Base-by-base conservation (phyloP, 2,329 filamentous ascomycete genomes). In the Elsinoe arachidis region DNA sequence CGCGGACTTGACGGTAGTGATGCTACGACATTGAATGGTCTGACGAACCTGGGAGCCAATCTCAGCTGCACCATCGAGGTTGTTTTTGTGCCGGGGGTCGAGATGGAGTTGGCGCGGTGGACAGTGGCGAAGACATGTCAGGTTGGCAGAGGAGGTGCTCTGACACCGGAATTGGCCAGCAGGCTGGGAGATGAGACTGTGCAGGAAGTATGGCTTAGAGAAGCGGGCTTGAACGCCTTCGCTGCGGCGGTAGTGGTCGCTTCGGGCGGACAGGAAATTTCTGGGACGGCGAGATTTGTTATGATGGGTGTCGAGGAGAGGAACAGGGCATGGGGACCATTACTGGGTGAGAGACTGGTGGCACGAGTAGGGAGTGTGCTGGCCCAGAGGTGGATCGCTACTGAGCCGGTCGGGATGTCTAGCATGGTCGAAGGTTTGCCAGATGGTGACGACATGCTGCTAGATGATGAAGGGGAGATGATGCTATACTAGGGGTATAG, bases 131-230 rank as follows among this genome's bases (percentile, higher is more conserved):
- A 77, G 0, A 77, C 86, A 44, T 55, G 60, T 10, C 54, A 57
- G 14, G 41, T 59, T 35, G 15, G 49, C 7, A 39, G 57, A 9
- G 63, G 61, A 35, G 65, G 68, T 19, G 63, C 65, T 37, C 33
- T 38, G 15, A 3, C 34, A 17, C 11, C 23, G 10, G 30, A 70
- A 70, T 66, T 65, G 11, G 26, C 17, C 2, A 39, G 47, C 10
- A 60, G 63, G 55, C 69, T 64, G 30, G 66, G 12, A 56, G 78
- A 81, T 0, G 85, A 88, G 69, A 84, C 83, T 0, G 68, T 74
- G 30, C 87, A 83, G 83, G 87, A 90, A 67, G 46, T 81, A 9
- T 86, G 87, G 60, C 73, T 91, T 21, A 76, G 86, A 12, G 74
- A 76, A 21, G 77, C 79, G 1, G 87, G 87, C 0, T 68, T 90